These are phyloP conservation scores for Pneumocystis jirovecii DNA, from an alignment of 1,139 yeast genomes.

Conservation along the genomic window DNA sequence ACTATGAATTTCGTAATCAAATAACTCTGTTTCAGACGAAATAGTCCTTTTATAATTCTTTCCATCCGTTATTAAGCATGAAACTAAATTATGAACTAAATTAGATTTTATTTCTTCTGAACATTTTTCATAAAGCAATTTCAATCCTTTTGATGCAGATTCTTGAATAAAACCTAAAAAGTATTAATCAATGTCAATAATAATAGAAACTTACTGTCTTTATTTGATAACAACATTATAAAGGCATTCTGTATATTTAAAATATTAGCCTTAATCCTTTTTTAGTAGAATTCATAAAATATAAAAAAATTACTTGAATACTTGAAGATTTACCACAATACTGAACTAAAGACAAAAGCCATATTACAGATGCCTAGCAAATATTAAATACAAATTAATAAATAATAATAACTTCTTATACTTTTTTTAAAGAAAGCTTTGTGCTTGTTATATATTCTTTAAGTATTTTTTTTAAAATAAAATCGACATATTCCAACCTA, in stretches of 20 bases:
- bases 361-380: conserved; percentile 53
- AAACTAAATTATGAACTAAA: conserved; percentile 58
- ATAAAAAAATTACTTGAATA: neutral
- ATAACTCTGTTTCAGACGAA: conserved; percentile 65
- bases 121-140: conserved; percentile 68
- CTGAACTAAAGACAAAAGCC: conserved; percentile 71
- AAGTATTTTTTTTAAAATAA: neutral
- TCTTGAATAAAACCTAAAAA: conserved; percentile 53
- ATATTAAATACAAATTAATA: neutral
- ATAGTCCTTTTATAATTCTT: conserved; percentile 45
- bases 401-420: neutral
- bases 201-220: conserved; percentile 6
- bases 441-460: conserved; percentile 39
- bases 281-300: neutral
- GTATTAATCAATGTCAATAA: neutral
- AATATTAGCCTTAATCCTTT: conserved; percentile 31
- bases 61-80: conserved; percentile 53
- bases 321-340: conserved; percentile 41
- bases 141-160: conserved; percentile 77
- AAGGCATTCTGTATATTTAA: conserved; percentile 55
- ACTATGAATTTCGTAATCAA: conserved; percentile 52
- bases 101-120: conserved; percentile 52
- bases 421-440: conserved; percentile 51
- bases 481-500: neutral
- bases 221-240: conserved; percentile 21